A percentile compares a stretch with the other conserved stretches of the same genome.
These are phyloP conservation scores for Trametes versicolor DNA, from an alignment of 1,284 basidiomycete species.

Conservation along the genomic window DNA sequence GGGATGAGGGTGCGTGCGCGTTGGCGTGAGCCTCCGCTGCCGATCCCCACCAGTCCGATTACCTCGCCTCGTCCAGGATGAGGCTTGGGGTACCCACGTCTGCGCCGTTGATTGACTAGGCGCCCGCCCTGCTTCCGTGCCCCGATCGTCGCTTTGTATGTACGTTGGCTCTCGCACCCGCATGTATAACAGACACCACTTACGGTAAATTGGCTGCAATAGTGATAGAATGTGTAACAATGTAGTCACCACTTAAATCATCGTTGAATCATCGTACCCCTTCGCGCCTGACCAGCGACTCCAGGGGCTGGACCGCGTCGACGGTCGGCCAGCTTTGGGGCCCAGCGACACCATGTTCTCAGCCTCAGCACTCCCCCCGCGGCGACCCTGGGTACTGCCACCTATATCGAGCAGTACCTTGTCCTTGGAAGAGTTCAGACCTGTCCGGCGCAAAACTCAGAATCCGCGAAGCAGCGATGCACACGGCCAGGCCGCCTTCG, in stretches of 20 bases:
- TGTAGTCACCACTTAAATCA: constrained; percentile 17
- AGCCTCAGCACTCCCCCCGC: constrained; percentile 23
- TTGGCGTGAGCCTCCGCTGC: constrained; percentile 34
- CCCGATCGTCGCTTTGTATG: constrained; percentile 17
- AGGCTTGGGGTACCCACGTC: constrained; percentile 22
- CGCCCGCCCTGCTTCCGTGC: constrained; percentile 12
- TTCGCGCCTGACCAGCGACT: background rate
- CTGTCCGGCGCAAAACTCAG: constrained; percentile 7
- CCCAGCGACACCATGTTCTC: constrained; percentile 28
- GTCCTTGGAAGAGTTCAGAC: constrained; percentile 29
- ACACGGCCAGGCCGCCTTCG: constrained; percentile 18
- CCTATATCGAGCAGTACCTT: constrained; percentile 33
- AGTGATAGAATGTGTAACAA: constrained; percentile 18
- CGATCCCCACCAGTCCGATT: constrained; percentile 3
- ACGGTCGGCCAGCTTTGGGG: background rate
- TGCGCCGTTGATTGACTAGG: constrained; percentile 17
- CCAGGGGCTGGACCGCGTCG: background rate
- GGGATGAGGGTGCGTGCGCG: constrained; percentile 61
- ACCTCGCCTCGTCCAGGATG: constrained; percentile 18
- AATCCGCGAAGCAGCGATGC: constrained; percentile 26
- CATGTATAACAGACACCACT: constrained; percentile 16
- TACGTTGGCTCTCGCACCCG: constrained; percentile 5
- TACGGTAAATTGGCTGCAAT: constrained; percentile 15
- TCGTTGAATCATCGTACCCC: background rate
- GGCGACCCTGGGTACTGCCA: constrained; percentile 31